phyloP scores from a whole-genome alignment of 176 grass and related monocot species.

The Ensete glaucum region DNA sequence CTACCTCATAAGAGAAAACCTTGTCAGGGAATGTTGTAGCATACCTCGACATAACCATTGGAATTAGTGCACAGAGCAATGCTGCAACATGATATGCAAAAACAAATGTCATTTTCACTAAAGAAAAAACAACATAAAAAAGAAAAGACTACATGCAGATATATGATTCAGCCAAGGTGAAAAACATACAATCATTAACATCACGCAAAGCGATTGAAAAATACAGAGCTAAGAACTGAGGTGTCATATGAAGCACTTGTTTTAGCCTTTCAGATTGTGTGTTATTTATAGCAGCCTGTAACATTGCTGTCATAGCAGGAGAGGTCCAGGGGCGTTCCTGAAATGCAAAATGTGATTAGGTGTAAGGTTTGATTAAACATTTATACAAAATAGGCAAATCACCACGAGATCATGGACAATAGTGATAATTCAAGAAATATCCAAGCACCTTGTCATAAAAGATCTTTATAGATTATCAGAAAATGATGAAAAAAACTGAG shows the following conservation, averaged over 20 bases:
- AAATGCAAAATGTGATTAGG: constrained; percentile 15
- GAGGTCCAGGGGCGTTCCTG: constrained; percentile 92
- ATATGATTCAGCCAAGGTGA: constrained; percentile 23
- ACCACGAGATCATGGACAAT: neutral
- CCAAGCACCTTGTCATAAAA: too few species aligned
- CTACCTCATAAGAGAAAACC: constrained; percentile 85
- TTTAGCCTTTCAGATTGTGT: constrained; percentile 63
- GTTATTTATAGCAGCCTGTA: constrained; percentile 55
- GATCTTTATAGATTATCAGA: too few species aligned
- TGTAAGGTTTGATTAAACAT: neutral
- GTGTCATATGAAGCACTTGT: constrained; percentile 68
- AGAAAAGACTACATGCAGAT: neutral
- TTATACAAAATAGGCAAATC: too few species aligned
- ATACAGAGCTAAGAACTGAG: constrained; percentile 59
- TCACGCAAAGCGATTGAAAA: constrained; percentile 56
- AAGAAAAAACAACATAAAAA: neutral
- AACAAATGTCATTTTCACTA: neutral
- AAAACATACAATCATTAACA: constrained; percentile 58
- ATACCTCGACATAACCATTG: constrained; percentile 80
- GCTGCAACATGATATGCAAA: constrained; percentile 37
- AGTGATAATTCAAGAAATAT: neutral
- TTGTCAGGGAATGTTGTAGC: constrained; percentile 89
- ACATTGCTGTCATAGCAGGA: constrained; percentile 61
- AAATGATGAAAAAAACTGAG: too few species aligned
- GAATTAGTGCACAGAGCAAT: constrained; percentile 84